Base-by-base conservation (phyloP, 2,329 filamentous ascomycete genomes). In the Beauveria rudraprayagi region DNA sequence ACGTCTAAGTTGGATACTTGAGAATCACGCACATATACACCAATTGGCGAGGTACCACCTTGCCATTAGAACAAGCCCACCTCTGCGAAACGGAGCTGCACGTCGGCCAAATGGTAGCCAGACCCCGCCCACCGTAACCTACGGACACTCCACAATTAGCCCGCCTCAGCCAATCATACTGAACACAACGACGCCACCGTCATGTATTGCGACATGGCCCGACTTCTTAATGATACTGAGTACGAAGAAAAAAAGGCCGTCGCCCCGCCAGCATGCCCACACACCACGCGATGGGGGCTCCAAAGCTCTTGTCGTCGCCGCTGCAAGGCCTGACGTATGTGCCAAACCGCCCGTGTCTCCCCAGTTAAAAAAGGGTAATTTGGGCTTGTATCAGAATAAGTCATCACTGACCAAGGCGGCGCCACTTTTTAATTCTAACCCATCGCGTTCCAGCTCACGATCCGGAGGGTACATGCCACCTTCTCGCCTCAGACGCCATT, bases 111-210 rank as follows among this genome's bases (percentile, higher is more conserved):
- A 54, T 53, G 57, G 57, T 16, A 9, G 16, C 22, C 7, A 17
- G 46, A 7, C 19, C 55, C 56, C 47, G 26, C 47, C 56, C 14
- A 61, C 58, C 58, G 58, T 61, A 61, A 41, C 28, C 34, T 50
- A 61, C 58, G 58, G 58, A 48, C 30, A 4, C 14, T 22, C 37
- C 56, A 24, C n/a, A 9, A 40, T n/a, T 19, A 11, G 46, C 9
- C 11, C 5, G 4, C 9, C 24, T 16, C 7, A 6, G 2, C 47
- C n/a, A 24, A 28, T n/a, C 16, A 43, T 43, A 10, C 6, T 14
- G 34, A 24, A 14, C 57, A 41, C 48, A 60, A 54, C 14, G 24
- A 60, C 48, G 48, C 56, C 57, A 54, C 48, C 58, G 58, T 61
- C 50, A 61, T 60, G 57, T 43, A 54, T 54, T 60, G 48, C 50